phyloP scores from a whole-genome alignment of 495 filamentous ascomycete genomes.

The Lichina pygmaea region DNA sequence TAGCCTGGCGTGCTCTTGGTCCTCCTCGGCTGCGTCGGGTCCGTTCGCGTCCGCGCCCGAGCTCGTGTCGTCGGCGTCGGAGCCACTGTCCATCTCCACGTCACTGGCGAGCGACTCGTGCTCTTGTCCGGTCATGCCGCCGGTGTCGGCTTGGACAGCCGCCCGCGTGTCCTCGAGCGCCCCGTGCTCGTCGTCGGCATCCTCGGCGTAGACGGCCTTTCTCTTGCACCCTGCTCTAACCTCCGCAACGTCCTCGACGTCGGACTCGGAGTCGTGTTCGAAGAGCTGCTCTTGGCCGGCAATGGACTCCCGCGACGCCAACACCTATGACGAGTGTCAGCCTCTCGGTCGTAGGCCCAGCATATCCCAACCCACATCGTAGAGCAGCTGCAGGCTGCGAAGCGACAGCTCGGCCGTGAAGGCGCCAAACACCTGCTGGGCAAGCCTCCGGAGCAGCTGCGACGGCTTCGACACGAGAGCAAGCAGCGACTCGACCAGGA shows the following conservation, averaged over 20 bases:
- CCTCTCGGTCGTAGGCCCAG: not conserved
- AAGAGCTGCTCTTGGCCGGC: slow-evolving; percentile 71
- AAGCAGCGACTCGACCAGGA: slow-evolving; percentile 65
- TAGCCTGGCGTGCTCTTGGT: slow-evolving; percentile 24
- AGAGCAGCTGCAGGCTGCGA: slow-evolving; percentile 47
- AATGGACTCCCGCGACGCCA: slow-evolving; percentile 54
- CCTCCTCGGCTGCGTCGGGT: slow-evolving; percentile 12
- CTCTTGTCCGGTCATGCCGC: not conserved
- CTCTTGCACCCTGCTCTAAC: slow-evolving; percentile 10
- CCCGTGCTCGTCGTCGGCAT: slow-evolving; percentile 13
- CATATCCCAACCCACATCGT: slow-evolving; percentile 8
- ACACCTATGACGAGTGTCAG: slow-evolving; percentile 18
- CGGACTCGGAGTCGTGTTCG: slow-evolving; percentile 29
- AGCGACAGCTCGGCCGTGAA: slow-evolving; percentile 44
- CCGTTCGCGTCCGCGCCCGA: slow-evolving; percentile 15
- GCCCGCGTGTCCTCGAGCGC: slow-evolving; percentile 10
- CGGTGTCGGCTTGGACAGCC: not conserved
- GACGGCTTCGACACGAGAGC: slow-evolving; percentile 72
- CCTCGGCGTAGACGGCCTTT: slow-evolving; percentile 7
- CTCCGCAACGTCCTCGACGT: slow-evolving; percentile 13
- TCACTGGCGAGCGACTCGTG: not conserved
- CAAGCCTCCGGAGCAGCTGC: slow-evolving; percentile 57
- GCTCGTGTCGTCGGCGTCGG: slow-evolving; percentile 1
- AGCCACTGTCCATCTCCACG: not conserved
- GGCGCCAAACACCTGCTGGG: slow-evolving; percentile 60